Base-by-base conservation (phyloP, 257 asterid genomes). In the Solanum sitiens region DNA sequence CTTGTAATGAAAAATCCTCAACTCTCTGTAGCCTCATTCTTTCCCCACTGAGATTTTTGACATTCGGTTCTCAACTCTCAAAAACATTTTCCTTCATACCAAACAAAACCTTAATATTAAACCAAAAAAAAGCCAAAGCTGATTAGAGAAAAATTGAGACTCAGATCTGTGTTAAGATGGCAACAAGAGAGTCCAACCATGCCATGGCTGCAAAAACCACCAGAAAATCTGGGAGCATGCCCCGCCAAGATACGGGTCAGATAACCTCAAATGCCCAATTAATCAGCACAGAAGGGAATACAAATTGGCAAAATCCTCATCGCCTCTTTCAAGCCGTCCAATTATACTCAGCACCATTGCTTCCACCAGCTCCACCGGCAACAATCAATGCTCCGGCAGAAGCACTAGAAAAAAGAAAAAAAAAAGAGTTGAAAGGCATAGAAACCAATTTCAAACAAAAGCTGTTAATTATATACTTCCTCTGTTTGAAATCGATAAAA, bases 191-290 rank as follows among this genome's bases (percentile, higher is more conserved):
- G 61, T 61, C 35, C n/a, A 39, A 18, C 35, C 5, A 6, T 82
- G 63, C 88, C 83, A 90, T 88, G 88, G 92, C 86, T 90, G 90
- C 92, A 88, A 87, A 87, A 70, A 44, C 71, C 86, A 59, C 27
- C 83, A 74, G 33, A 39, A 74, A 74, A 39, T 39, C 33, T 39
- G 33, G 83, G 20, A 11, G 83, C 12, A 74, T 88, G 71, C 90
- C 90, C 83, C 23, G 87, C 91, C 90, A 82, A 89, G 90, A 85
- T 83, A 86, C 53, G 70, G 83, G 90, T 35, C 73, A 20, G 8
- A 45, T 70, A 16, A 65, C 37, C 59, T 87, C 70, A 56, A n/a
- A 14, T 77, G 67, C 71, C 59, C n/a, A 10, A 86, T 72, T 20
- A 33, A 45, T 45, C 42, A 74, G 63, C 75, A 42, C 75, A 53